Conservation (phyloP, 176 grass and related monocot species). For the Hsuehochloa calcarea region DNA sequence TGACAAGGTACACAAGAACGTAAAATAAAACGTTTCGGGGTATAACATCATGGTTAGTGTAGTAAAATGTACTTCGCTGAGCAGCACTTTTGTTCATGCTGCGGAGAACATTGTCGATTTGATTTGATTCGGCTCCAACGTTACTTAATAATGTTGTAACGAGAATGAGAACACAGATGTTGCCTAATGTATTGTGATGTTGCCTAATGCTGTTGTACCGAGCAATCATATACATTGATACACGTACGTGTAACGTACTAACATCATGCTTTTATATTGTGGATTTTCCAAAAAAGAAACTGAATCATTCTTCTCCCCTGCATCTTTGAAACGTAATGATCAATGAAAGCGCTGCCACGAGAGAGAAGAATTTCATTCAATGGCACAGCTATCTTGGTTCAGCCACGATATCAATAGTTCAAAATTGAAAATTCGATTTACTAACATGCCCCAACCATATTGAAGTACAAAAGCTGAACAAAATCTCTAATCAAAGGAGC, state of each 20-base stretch:
- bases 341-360: background rate
- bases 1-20: background rate
- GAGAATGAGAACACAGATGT: background rate
- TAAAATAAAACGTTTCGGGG: too few species aligned
- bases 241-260: background rate
- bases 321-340: background rate
- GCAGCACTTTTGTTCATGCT: background rate
- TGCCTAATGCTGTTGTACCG: background rate
- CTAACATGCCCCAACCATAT: constrained; percentile 19
- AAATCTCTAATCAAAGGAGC: constrained; percentile 15
- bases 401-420: constrained; percentile 7
- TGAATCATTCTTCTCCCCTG: background rate
- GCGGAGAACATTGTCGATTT: background rate
- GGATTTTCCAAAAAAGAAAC: background rate
- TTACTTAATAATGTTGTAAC: background rate
- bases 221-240: background rate
- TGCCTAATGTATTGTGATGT: background rate
- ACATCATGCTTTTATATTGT: background rate
- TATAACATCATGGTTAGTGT: background rate
- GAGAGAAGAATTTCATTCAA: background rate
- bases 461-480: constrained; percentile 14
- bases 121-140: background rate
- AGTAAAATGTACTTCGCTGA: background rate
- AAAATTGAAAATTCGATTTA: background rate
- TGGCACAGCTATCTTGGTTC: background rate